Evolutionary conservation across 176 grass and related monocot species (phyloP), one percentile per base, ranked within the genome.

Genomic region (Avena eriantha): DNA sequence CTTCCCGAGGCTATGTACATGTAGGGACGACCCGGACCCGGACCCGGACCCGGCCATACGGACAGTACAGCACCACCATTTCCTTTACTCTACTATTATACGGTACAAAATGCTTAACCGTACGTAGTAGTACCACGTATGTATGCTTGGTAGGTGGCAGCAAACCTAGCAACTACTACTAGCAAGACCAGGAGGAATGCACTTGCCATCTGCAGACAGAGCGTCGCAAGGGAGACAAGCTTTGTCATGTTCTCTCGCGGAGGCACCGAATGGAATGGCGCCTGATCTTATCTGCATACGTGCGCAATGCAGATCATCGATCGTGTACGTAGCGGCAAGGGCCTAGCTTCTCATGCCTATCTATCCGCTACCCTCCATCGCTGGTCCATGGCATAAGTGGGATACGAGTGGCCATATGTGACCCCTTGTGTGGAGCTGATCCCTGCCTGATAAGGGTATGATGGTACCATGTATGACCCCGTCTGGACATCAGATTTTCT

Each of bases 291-390:
- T 76, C 77, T 24, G 48, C 71, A 77, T 86, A 54, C 66, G 48
- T 45, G 83, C 74, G 83, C 74, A 90, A 69, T 47, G 64, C 17
- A 34, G 78, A 41, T 47, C 73, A 41, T 47, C 73, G 71, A 74
- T 26, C 43, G 7, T 50, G 64, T 67, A 64, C 47, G n/a, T 45
- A 73, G 54, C 69, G 50, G 47, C 80, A 76, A 49, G 8, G 49
- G 19, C 29, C 60, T 56, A 76, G 59, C 69, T 26, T 41, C 59
- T 47, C 83, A 76, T 61, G 77, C 24, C 3, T 47, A 56, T 15
- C 63, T 17, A 14, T 15, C 39, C 39, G 7, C 17, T 39, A 69
- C 16, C 51, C 31, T n/a, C 3, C 24, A n/a, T 60, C 49, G 45
- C 17, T 65, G 72, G 43, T 86, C 72, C 82, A 84, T 24, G 50